Percentiles rank a stretch among this genome's conserved stretches.
phyloP scores from a whole-genome alignment of 2,329 filamentous ascomycete genomes.

The Raffaelea ambrosiae region DNA sequence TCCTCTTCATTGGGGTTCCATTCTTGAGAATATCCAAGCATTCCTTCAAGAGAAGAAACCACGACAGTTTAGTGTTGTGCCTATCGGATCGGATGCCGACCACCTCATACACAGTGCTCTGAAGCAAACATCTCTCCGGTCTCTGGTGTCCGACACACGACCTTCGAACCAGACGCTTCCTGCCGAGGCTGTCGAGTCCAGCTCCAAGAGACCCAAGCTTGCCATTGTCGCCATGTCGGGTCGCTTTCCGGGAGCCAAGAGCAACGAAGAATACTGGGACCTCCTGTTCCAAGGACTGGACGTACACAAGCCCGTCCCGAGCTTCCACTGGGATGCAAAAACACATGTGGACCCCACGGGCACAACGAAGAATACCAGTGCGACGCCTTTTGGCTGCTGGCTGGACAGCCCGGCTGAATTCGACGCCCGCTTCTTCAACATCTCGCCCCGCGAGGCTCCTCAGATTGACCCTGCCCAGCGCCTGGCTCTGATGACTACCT shows the following conservation, averaged over 20 bases:
- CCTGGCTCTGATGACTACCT: slow-evolving; percentile 64
- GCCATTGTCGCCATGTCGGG: background rate
- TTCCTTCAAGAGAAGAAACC: no score
- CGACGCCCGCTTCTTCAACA: slow-evolving; percentile 76
- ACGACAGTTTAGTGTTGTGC: no score
- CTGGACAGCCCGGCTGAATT: slow-evolving; percentile 67
- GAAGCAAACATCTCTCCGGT: background rate
- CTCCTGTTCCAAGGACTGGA: slow-evolving; percentile 18
- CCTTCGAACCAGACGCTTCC: background rate
- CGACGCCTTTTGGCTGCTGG: slow-evolving; percentile 38
- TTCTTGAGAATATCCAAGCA: background rate
- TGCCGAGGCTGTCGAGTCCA: background rate
- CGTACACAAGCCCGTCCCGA: slow-evolving; percentile 29
- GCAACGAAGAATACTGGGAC: background rate
- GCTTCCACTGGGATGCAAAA: background rate
- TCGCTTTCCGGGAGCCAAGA: background rate
- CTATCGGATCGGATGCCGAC: no score
- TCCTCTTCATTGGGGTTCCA: background rate
- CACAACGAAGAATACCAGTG: background rate
- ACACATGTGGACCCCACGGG: background rate
- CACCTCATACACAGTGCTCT: background rate
- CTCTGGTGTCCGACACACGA: background rate
- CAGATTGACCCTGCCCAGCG: slow-evolving; percentile 76
- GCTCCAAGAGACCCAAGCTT: no score
- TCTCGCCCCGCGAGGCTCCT: slow-evolving; percentile 42